Percentiles rank a stretch among this genome's conserved stretches.
phyloP scores from a whole-genome alignment of 345 rosid genomes.

The Populus simonii region DNA sequence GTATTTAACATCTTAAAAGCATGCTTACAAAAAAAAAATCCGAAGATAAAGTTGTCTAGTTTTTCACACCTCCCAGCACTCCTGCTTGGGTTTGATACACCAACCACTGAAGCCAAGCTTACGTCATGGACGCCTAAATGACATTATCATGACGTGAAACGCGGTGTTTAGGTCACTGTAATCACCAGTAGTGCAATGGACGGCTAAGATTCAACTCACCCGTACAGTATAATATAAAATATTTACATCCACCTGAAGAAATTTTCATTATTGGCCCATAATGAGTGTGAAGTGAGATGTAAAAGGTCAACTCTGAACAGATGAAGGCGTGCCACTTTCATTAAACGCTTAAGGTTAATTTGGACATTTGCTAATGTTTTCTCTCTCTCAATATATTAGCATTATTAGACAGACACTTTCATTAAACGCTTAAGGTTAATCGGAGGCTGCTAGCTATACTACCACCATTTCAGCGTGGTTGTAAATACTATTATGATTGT shows the following conservation, averaged over 20 bases:
- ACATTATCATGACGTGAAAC: conserved; percentile 14
- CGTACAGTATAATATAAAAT: too few species aligned
- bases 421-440: too few species aligned
- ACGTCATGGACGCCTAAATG: conserved; percentile 4
- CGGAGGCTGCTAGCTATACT: too few species aligned
- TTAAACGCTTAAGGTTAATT: neutral
- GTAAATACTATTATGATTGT: too few species aligned
- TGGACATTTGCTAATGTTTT: neutral
- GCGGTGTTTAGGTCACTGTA: neutral
- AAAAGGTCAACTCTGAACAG: conserved; percentile 26
- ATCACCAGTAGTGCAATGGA: neutral
- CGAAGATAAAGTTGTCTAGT: neutral
- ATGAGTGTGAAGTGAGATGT: neutral
- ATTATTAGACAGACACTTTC: too few species aligned
- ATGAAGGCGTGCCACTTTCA: neutral
- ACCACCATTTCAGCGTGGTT: too few species aligned
- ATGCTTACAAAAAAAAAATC: neutral
- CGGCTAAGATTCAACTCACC: neutral
- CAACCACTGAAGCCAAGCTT: neutral
- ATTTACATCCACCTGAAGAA: neutral
- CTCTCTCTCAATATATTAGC: too few species aligned
- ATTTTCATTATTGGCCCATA: conserved; percentile 10
- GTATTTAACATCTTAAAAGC: neutral
- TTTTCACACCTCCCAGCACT: neutral
- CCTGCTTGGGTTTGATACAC: neutral